Evolutionary conservation across 352 stramenopile genomes (phyloP).

Genomic region (Phytophthora rubi): DNA sequence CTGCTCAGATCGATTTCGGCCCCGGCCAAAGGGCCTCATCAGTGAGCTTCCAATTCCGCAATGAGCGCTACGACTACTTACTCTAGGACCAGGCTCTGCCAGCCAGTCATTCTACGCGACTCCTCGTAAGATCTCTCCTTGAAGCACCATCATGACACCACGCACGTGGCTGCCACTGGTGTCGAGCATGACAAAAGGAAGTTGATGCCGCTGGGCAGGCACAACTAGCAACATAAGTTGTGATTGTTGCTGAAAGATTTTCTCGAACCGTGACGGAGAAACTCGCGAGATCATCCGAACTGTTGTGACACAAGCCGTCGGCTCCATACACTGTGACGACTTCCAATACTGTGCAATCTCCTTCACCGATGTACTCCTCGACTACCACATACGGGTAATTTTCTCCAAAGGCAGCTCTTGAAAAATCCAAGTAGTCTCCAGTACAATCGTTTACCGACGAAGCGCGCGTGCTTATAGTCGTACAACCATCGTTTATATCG

Average conservation of each 20-base stretch:
- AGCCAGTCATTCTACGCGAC: too few relatives aligned
- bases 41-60: too few relatives aligned
- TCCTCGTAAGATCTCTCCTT: too few relatives aligned
- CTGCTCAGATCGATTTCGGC: too few relatives aligned
- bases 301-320: conserved; percentile 7
- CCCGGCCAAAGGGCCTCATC: too few relatives aligned
- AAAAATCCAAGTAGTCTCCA: conserved; percentile 3
- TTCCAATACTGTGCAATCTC: conserved; percentile 6
- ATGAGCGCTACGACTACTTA: too few relatives aligned
- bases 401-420: background rate
- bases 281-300: conserved; percentile 11
- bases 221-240: too few relatives aligned
- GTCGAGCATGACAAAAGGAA: too few relatives aligned
- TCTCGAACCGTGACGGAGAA: background rate
- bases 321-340: background rate
- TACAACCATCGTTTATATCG: background rate
- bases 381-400: conserved; percentile 1
- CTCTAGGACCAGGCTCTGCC: too few relatives aligned
- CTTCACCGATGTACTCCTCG: conserved; percentile 5
- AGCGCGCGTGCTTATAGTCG: background rate
- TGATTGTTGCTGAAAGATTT: conserved; percentile 6
- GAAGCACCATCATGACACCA: too few relatives aligned
- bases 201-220: too few relatives aligned
- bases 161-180: too few relatives aligned
- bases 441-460: background rate